Conservation (phyloP, 495 filamentous ascomycete genomes). For the Achaetomiella virescens region DNA sequence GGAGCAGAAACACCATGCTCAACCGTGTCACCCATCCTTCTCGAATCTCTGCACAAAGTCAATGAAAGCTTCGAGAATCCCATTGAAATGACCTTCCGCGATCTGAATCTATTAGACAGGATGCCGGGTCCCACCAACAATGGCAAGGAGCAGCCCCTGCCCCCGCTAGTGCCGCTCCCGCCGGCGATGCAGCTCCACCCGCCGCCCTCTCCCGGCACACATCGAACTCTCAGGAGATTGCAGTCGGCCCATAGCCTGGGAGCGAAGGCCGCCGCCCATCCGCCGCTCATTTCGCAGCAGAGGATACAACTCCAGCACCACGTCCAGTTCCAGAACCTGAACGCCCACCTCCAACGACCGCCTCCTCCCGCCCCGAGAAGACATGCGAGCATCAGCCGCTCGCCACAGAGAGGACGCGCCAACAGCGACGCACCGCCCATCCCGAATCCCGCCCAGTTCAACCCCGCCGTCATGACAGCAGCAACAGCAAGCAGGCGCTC, state of each 20-base stretch:
- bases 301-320: conserved; percentile 28
- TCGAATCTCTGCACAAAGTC: too few species aligned
- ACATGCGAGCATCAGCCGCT: conserved; percentile 38
- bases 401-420: conserved; percentile 57
- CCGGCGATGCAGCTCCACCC: conserved; percentile 27
- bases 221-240: conserved; percentile 48
- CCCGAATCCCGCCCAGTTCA: conserved; percentile 8
- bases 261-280: conserved; percentile 32
- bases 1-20: too few species aligned
- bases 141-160: conserved; percentile 12
- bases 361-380: conserved; percentile 16
- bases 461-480: conserved; percentile 27
- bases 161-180: conserved; percentile 15
- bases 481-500: conserved; percentile 34
- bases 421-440: conserved; percentile 62
- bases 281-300: conserved; percentile 51
- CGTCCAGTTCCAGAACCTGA: conserved; percentile 13
- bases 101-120: conserved; percentile 19
- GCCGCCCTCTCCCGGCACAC: conserved; percentile 29
- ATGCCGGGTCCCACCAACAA: conserved; percentile 40
- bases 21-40: too few species aligned
- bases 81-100: conserved; percentile 19
- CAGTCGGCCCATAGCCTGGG: conserved; percentile 53
- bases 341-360: conserved; percentile 13
- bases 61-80: neutral